phyloP scores from a whole-genome alignment of 164 flowering plant genomes.

The Echeveria elegans region DNA sequence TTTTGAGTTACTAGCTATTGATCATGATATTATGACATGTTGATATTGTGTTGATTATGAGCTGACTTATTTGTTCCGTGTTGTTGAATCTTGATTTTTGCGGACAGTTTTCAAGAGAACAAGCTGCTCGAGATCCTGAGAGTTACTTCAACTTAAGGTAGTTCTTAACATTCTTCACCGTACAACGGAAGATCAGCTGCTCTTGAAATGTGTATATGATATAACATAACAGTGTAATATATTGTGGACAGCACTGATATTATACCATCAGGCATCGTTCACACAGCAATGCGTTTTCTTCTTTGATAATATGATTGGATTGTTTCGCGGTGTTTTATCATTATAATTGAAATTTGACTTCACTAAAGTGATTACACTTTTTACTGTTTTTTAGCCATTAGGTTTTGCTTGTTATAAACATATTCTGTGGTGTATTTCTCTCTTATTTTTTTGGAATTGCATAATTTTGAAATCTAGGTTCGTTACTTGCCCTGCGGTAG shows the following conservation, averaged over 20 bases:
- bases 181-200: neutral
- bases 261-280: neutral
- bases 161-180: neutral
- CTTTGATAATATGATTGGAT: neutral
- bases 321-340: neutral
- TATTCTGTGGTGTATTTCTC: neutral
- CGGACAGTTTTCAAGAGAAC: slow-evolving; percentile 63
- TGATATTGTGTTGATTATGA: neutral
- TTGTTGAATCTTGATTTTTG: neutral
- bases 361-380: neutral
- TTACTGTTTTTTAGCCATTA: neutral
- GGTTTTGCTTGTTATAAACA: neutral
- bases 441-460: neutral
- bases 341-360: neutral
- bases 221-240: too few relatives aligned
- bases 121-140: slow-evolving; percentile 81
- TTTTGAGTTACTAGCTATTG: neutral
- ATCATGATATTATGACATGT: neutral
- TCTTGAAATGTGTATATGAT: too few relatives aligned
- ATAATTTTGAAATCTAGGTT: slow-evolving; percentile 34
- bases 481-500: slow-evolving; percentile 93
- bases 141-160: slow-evolving; percentile 89
- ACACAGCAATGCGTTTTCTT: neutral
- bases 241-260: neutral
- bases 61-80: neutral